Conservation (phyloP, 176 grass and related monocot species). For the Carex parvula region DNA sequence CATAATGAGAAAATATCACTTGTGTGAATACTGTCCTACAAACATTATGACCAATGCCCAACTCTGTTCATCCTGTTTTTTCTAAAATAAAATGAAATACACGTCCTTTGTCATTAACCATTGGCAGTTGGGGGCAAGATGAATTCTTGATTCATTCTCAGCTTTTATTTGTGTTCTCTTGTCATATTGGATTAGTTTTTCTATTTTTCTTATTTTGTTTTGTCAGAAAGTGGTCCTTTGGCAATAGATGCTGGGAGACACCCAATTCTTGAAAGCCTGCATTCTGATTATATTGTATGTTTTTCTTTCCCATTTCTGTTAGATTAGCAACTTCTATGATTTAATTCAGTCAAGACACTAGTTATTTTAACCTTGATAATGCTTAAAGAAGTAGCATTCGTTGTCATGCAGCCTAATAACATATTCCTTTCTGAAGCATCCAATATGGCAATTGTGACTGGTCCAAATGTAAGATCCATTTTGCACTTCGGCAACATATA, state of each 20-base stretch:
- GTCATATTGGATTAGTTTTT: neutral
- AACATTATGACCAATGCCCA: neutral
- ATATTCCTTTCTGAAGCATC: slow-evolving; percentile 96
- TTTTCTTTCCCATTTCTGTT: slow-evolving; percentile 15
- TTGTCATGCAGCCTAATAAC: slow-evolving; percentile 70
- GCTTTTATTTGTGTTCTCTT: neutral
- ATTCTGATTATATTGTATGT: slow-evolving; percentile 77
- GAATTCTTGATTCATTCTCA: neutral
- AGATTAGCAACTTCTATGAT: neutral
- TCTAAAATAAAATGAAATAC: neutral
- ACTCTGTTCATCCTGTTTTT: neutral
- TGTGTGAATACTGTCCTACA: neutral
- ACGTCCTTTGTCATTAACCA: neutral
- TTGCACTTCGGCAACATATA: neutral
- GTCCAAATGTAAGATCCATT: slow-evolving; percentile 73
- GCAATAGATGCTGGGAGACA: slow-evolving; percentile 90
- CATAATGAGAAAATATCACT: neutral
- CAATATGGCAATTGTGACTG: slow-evolving; percentile 91
- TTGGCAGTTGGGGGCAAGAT: neutral
- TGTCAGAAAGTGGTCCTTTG: slow-evolving; percentile 81
- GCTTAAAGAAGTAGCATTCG: slow-evolving; percentile 15
- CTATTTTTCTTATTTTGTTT: slow-evolving; percentile 26
- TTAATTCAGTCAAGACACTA: neutral
- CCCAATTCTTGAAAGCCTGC: slow-evolving; percentile 86
- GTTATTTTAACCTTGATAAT: slow-evolving; percentile 12